Base-by-base conservation (phyloP, 2,329 filamentous ascomycete genomes). In the Cadophora malorum region DNA sequence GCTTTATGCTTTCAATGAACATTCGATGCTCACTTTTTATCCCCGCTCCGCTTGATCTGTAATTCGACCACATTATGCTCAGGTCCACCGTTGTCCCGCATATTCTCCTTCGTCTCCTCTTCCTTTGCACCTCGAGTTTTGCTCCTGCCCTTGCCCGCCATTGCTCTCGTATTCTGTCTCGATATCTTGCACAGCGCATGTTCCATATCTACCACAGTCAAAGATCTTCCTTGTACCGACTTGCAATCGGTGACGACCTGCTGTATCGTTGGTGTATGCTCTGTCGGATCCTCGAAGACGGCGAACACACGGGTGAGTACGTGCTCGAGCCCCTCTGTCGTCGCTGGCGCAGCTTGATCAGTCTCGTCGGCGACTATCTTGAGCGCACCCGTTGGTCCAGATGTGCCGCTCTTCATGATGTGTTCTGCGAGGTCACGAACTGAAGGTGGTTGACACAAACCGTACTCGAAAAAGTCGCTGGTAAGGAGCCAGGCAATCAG, bases 231-330 rank as follows among this genome's bases (percentile, higher is more conserved):
- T 35, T 68, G 68, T 7, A 66, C 28, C 3, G 23, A n/a, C 49
- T 62, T 35, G 21, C 68, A 68, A 8, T 52, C 60, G 7, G 21
- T 12, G 7, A 58, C 60, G 16, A 70, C 9, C 14, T 66, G 31
- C 21, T 25, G 1, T 16, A 70, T 87, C 53, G 56, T 65, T 5
- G n/a, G 5, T 6, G 38, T 35, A 4, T 21, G 6, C n/a, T 14
- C n/a, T 16, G 65, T 38, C 4, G 65, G 65, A 50, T 28, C 8
- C 19, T 38, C 33, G 14, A 67, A 19, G n/a, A 59, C n/a, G n/a
- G n/a, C 23, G 41, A 65, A 61, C 12, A 70, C 60, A 7, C 38
- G 49, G 6, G 35, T 19, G 12, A 70, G 61, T n/a, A 63, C 49
- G 2, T 4, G 21, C 2, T 33, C 49, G 7, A 68, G 41, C 16